Evolutionary conservation across 1,284 basidiomycete genomes (phyloP), one percentile per base, ranked within the genome.

Genomic region (Ustilago curta): DNA sequence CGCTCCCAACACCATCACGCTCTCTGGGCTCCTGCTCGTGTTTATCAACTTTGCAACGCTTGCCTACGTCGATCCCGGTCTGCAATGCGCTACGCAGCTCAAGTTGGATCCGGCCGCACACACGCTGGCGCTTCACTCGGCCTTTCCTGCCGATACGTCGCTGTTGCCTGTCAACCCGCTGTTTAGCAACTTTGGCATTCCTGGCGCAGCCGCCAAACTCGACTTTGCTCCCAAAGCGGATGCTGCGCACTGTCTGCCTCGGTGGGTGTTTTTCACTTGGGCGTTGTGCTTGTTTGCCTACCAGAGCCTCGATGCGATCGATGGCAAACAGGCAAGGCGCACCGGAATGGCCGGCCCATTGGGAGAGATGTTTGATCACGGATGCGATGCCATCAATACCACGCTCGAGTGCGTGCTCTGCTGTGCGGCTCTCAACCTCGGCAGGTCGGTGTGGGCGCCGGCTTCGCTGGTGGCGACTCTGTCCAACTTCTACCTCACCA

Each of bases 311-410:
- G 94, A 93, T 83, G 90, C 93, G 12, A 93, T 95, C 61, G 93
- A 95, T 80, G 95, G 94, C 12, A 97, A 97, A 86, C 96, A 99
- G 86, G 96, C 96, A 14, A 88, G 96, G 57, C 87, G 95, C 59
- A 97, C 95, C 0, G 93, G 93, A 3, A 98, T 97, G 93, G 92
- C 95, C 21, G 94, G 95, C 4, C 96, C 96, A 3, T 87, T 98
- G 19, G 96, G 96, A 19, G 93, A 97, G 85, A 91, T 97, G 89
- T 98, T 98, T 84, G 96, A 99, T 85, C 96, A 99, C 86, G 97
- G 95, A 88, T 87, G 86, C 74, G 85, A 86, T 54, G 95, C 95
- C 0, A 87, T 99, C 74, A 98, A 98, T 85, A 98, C 96, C 0
- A 96, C 94, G 59, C 71, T 84, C 35, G 82, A 83, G 35, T 76